Conservation (phyloP, 2,329 filamentous ascomycete genomes). For the Trichoderma sp. region DNA sequence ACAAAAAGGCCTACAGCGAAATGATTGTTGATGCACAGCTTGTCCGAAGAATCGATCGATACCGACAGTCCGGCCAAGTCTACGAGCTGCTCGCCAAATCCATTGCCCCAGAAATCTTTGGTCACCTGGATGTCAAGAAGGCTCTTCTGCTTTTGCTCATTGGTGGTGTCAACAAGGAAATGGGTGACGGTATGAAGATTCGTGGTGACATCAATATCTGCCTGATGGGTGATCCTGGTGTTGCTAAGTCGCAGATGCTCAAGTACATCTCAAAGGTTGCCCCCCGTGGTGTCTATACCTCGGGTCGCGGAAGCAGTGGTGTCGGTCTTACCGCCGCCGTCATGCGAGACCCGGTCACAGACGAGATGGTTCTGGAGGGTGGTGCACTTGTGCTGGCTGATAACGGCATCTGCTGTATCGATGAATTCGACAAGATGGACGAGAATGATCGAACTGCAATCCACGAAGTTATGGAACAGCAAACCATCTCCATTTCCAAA, state of each 20-base stretch:
- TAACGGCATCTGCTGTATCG: constrained; percentile 82
- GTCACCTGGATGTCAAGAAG: constrained; percentile 97
- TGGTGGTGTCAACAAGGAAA: constrained; percentile 92
- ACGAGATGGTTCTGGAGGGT: constrained; percentile 81
- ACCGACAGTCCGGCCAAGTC: constrained; percentile 81
- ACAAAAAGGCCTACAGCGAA: constrained; percentile 97
- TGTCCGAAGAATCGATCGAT: constrained; percentile 79
- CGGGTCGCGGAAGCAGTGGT: constrained; percentile 75
- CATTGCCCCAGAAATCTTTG: constrained; percentile 95
- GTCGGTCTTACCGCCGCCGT: constrained; percentile 81
- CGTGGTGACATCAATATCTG: constrained; percentile 99
- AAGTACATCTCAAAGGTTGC: constrained; percentile 99
- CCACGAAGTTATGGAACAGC: constrained; percentile 86
- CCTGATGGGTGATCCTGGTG: constrained; percentile 98
- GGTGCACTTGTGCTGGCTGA: constrained; percentile 77
- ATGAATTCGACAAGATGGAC: constrained; percentile 90
- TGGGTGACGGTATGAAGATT: constrained; percentile 98
- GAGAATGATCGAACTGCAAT: constrained; percentile 79
- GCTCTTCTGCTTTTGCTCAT: constrained; percentile 92
- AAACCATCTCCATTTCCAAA: constrained; percentile 83
- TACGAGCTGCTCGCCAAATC: constrained; percentile 96
- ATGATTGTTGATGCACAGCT: constrained; percentile 80
- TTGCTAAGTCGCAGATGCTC: constrained; percentile 95
- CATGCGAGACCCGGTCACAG: constrained; percentile 79
- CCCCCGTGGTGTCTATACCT: constrained; percentile 84